phyloP scores from a whole-genome alignment of 805 yeast species.

The Kuraishia capsulata region DNA sequence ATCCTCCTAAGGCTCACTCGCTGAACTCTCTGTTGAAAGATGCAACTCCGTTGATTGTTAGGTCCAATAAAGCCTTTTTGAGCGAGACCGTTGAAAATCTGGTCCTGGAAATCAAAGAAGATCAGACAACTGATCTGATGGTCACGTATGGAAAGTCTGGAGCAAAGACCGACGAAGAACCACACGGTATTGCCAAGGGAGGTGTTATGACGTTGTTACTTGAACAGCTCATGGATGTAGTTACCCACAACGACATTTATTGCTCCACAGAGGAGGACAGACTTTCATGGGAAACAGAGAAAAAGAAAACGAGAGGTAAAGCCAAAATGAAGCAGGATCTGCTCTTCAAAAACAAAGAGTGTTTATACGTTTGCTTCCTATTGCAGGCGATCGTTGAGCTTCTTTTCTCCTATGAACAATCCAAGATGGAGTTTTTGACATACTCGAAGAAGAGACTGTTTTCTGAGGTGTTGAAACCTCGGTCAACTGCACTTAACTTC shows the following conservation, averaged over 20 bases:
- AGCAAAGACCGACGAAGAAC: too few relatives aligned
- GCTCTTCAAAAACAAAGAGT: slow-evolving; percentile 42
- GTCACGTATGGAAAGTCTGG: too few relatives aligned
- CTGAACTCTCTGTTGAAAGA: too few relatives aligned
- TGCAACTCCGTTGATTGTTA: too few relatives aligned
- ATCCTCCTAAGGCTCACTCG: too few relatives aligned
- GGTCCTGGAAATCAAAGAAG: too few relatives aligned
- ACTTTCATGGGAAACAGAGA: slow-evolving; percentile 7
- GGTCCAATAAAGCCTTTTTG: too few relatives aligned
- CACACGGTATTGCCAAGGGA: too few relatives aligned
- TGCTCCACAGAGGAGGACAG: background rate
- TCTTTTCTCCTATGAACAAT: slow-evolving; percentile 66
- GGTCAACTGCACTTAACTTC: slow-evolving; percentile 70
- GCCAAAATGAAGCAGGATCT: slow-evolving; percentile 5
- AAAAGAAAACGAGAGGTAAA: slow-evolving; percentile 29
- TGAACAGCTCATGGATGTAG: slow-evolving; percentile 51
- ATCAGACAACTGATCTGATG: too few relatives aligned
- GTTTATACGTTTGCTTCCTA: slow-evolving; percentile 60
- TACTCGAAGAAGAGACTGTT: slow-evolving; percentile 49
- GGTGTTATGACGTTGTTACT: too few relatives aligned
- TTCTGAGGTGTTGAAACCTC: slow-evolving; percentile 42
- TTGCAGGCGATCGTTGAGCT: slow-evolving; percentile 63
- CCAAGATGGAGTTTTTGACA: slow-evolving; percentile 75
- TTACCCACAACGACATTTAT: slow-evolving; percentile 4
- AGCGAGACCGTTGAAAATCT: too few relatives aligned